Evolutionary conservation across 2,329 filamentous ascomycete species (phyloP).

Genomic region (Phoma herbarum): DNA sequence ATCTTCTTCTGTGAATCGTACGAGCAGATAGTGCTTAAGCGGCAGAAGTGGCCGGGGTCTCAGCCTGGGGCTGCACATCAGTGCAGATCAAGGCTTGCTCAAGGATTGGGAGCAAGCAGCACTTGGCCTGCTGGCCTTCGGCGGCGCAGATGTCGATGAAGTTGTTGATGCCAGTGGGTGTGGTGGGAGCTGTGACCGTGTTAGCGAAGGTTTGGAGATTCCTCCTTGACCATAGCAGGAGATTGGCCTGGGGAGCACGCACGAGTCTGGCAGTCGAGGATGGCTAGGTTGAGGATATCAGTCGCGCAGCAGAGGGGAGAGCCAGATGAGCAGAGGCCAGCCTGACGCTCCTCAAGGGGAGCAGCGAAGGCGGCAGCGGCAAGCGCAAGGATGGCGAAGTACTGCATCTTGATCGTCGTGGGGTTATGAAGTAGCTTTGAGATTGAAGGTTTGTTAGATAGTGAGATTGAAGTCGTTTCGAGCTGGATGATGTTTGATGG

Average conservation of each 20-base stretch:
- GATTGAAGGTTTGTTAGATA: conserved; percentile 13
- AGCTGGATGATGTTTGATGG: conserved; percentile 38
- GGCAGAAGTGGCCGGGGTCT: conserved; percentile 1
- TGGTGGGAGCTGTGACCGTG: conserved; percentile 41
- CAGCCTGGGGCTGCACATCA: conserved; percentile 41
- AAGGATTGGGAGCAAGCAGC: conserved; percentile 64
- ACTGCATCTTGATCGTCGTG: conserved; percentile 44
- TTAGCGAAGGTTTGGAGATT: background rate
- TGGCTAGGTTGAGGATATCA: conserved; percentile 66
- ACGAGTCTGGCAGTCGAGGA: conserved; percentile 66
- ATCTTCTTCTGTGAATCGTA: background rate
- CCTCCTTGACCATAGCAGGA: background rate
- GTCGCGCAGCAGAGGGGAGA: conserved; percentile 68
- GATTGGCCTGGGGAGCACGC: conserved; percentile 38
- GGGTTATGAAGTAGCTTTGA: conserved; percentile 10
- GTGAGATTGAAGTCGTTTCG: conserved; percentile 24
- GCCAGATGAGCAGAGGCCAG: conserved; percentile 47
- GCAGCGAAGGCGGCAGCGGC: conserved; percentile 44
- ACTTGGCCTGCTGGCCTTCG: conserved; percentile 64
- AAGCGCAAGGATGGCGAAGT: conserved; percentile 46
- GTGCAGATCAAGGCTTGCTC: conserved; percentile 53
- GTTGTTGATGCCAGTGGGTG: conserved; percentile 52
- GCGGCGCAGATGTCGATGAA: conserved; percentile 60
- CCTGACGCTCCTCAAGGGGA: conserved; percentile 45
- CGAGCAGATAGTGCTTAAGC: background rate